Percentiles rank a stretch among this genome's conserved stretches.
Evolutionary conservation across 2,329 filamentous ascomycete species (phyloP).

Genomic region (Penicillium sp.): DNA sequence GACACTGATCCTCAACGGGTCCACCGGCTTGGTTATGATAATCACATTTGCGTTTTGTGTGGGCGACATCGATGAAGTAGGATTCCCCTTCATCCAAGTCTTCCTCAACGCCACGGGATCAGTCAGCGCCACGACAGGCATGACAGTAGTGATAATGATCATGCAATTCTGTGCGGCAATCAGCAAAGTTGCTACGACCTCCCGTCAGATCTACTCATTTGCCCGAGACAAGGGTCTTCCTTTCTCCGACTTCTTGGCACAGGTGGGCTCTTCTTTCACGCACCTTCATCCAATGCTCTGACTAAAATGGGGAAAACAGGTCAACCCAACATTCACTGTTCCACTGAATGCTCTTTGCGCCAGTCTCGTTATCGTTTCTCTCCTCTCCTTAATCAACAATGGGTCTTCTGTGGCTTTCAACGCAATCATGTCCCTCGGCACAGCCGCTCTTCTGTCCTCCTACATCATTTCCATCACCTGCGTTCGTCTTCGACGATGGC

Average conservation of each 20-base stretch:
- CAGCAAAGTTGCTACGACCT: constrained; percentile 7
- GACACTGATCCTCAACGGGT: background rate
- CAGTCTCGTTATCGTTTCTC: constrained; percentile 6
- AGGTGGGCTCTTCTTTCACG: background rate
- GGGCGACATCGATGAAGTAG: background rate
- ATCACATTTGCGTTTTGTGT: background rate
- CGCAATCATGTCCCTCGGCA: constrained; percentile 32
- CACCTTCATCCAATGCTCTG: background rate
- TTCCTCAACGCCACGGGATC: background rate
- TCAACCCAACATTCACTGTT: background rate
- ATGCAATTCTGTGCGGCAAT: background rate
- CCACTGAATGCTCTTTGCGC: constrained; percentile 18
- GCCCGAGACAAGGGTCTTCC: background rate
- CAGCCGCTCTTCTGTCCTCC: constrained; percentile 29
- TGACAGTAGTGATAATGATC: background rate
- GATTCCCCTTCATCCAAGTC: background rate
- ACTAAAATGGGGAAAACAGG: background rate
- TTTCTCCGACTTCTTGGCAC: background rate
- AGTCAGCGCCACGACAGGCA: background rate
- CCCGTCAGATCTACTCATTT: background rate
- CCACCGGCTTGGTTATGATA: background rate
- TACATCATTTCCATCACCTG: constrained; percentile 19
- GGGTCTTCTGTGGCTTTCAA: constrained; percentile 34
- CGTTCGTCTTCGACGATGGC: background rate
- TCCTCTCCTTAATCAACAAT: constrained; percentile 31